A percentile compares a stretch with the other conserved stretches of the same genome.
Evolutionary conservation across 169 alveolate species (phyloP).

Genomic region (Plasmodium fragile): DNA sequence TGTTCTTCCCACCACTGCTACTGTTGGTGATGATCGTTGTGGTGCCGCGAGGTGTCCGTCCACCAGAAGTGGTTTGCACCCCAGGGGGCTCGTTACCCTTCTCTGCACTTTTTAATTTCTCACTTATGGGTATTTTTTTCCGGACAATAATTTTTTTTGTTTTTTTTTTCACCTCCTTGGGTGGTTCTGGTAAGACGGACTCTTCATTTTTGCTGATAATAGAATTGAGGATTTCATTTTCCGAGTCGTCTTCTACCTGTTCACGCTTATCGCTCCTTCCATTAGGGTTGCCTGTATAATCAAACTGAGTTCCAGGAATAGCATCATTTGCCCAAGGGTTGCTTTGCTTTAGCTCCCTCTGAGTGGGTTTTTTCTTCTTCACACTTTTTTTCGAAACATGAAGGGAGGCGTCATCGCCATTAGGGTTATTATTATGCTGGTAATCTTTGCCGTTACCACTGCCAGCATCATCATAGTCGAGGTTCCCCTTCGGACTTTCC

Average conservation of each 20-base stretch:
- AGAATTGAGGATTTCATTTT: constrained; percentile 43
- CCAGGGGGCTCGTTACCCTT: background rate
- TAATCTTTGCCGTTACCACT: background rate
- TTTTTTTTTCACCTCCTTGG: constrained; percentile 9
- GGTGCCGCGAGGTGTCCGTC: background rate
- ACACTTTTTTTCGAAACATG: background rate
- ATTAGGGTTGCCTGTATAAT: background rate
- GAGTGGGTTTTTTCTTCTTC: background rate
- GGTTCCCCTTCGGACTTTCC: background rate
- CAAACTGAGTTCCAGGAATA: background rate
- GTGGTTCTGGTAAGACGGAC: background rate
- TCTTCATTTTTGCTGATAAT: background rate
- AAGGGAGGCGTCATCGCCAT: background rate
- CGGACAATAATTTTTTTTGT: constrained; percentile 15
- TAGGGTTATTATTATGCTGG: background rate
- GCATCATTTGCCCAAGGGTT: background rate
- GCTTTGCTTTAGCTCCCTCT: background rate
- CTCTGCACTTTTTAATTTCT: background rate
- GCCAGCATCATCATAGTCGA: background rate
- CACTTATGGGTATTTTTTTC: constrained; percentile 3
- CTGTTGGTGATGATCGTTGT: background rate
- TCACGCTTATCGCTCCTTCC: background rate
- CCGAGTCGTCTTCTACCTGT: constrained; percentile 11
- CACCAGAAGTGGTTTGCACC: background rate
- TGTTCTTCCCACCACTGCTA: background rate